Base-by-base conservation (phyloP, 371 early-diverging fungal species). In the Choanephora cucurbitarum region DNA sequence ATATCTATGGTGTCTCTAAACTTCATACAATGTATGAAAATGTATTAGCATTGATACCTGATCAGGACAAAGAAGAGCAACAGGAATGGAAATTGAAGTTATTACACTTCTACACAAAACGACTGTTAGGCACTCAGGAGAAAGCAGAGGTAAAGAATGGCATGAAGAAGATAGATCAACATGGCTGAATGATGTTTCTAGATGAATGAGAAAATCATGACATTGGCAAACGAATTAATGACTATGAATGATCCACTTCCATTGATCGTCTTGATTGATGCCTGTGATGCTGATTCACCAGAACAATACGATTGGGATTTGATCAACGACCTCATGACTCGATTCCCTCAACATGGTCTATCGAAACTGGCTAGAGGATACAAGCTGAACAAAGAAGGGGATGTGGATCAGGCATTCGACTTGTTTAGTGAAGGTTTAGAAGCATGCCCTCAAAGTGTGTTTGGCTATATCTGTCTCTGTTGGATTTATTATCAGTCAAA, bases 1-100 rank as follows among this genome's bases (percentile, higher is more conserved):
- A 91, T 34, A 70, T 89, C 6, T 85, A 75, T 51, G 69, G 65
- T 10, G 61, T 75, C 28, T 89, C 91, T 0, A 76, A 85, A 49
- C 55, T 88, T 43, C 70, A 74, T 42, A 33, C 46, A 3, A 76
- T 83, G 50, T 72, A 79, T 21, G 64, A 72, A 44, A 69, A 53
- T 7, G 62, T 80, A 14, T 52, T 82, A n/a, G 60, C 51, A n/a
- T 42, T 67, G n/a, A 47, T 64, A 28, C 44, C 68, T 8, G 58
- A 66, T 18, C 48, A 48, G 1, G 60, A 55, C 8, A 40, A 47
- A 18, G 54, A 59, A 17, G 46, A 63, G n/a, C 56, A 22, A 15
- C 41, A 54, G 14, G 37, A 22, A 13, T 54, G 72, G 41, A 58
- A 74, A 22, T 32, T 69, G 18, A 74, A 72, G 23, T 21, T 74